Conservation (phyloP, 129 eudicot genomes). For the Artemisia tridentata region DNA sequence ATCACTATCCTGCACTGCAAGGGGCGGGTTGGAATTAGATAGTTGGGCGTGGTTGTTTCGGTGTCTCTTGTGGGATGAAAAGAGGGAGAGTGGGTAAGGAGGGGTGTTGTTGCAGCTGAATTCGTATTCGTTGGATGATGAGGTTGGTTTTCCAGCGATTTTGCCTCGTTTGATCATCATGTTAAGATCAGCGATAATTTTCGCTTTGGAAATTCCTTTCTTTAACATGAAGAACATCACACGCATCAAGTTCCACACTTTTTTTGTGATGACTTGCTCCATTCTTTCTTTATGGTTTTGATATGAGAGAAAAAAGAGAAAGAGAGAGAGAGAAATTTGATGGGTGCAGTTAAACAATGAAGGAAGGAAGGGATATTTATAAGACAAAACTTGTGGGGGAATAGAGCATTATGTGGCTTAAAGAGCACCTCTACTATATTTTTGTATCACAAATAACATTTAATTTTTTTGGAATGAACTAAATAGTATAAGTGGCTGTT, state of each 20-base stretch:
- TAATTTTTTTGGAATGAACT: too few relatives aligned
- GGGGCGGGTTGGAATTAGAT: constrained; percentile 2
- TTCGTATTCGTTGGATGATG: neutral
- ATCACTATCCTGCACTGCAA: constrained; percentile 7
- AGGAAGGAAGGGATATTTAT: constrained; percentile 2
- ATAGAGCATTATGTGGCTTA: neutral
- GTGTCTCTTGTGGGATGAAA: neutral
- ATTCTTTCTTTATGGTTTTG: constrained; percentile 24
- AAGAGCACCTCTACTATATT: neutral
- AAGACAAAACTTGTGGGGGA: neutral
- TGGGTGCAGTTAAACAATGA: neutral
- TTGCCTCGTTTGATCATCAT: constrained; percentile 53
- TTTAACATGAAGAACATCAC: constrained; percentile 47
- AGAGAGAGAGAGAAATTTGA: neutral
- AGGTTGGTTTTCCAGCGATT: constrained; percentile 40
- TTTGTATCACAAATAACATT: neutral
- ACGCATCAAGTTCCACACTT: constrained; percentile 43
- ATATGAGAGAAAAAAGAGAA: neutral
- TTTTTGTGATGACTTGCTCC: constrained; percentile 56
- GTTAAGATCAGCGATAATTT: constrained; percentile 45
- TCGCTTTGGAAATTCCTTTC: constrained; percentile 48
- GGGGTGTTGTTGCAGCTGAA: constrained; percentile 18
- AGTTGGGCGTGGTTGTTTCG: neutral
- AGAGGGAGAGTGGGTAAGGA: constrained; percentile 4
- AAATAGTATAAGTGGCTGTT: too few relatives aligned